A percentile compares a stretch with the other conserved stretches of the same genome.
Conservation (phyloP, 1,284 basidiomycete genomes). For the Pseudozyma flocculosa region DNA sequence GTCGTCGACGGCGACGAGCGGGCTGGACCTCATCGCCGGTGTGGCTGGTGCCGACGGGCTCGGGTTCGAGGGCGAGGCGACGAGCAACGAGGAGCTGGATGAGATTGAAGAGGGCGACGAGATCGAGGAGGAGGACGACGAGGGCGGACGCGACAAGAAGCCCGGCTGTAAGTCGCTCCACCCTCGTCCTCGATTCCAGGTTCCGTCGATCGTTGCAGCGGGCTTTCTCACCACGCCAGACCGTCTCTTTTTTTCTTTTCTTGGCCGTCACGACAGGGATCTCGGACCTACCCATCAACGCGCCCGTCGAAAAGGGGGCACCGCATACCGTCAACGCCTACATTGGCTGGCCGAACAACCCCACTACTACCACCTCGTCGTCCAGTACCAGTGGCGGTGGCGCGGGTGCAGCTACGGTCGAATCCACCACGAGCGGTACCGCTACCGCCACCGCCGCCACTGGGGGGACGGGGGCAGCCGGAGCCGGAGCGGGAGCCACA, state of each 20-base stretch:
- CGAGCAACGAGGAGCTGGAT: too few relatives aligned
- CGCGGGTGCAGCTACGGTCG: not conserved
- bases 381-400: not conserved
- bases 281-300: conserved; percentile 34
- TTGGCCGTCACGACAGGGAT: conserved; percentile 10
- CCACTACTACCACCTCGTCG: not conserved
- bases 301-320: conserved; percentile 31
- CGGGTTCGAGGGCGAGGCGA: too few relatives aligned
- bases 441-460: too few relatives aligned
- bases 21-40: conserved; percentile 32
- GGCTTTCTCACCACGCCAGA: too few relatives aligned
- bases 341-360: conserved; percentile 23
- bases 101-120: conserved; percentile 29
- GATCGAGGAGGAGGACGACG: conserved; percentile 7
- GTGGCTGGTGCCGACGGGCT: conserved; percentile 29
- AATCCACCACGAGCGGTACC: too few relatives aligned
- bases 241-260: not conserved
- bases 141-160: conserved; percentile 19
- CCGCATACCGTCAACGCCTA: conserved; percentile 31
- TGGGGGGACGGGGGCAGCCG: too few relatives aligned
- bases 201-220: too few relatives aligned
- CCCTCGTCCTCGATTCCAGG: too few relatives aligned
- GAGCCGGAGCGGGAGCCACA: too few relatives aligned
- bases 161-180: conserved; percentile 30
- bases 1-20: too few relatives aligned